Evolutionary conservation across 768 basidiomycete species (phyloP).

Genomic region (Leccinum uliginosum): DNA sequence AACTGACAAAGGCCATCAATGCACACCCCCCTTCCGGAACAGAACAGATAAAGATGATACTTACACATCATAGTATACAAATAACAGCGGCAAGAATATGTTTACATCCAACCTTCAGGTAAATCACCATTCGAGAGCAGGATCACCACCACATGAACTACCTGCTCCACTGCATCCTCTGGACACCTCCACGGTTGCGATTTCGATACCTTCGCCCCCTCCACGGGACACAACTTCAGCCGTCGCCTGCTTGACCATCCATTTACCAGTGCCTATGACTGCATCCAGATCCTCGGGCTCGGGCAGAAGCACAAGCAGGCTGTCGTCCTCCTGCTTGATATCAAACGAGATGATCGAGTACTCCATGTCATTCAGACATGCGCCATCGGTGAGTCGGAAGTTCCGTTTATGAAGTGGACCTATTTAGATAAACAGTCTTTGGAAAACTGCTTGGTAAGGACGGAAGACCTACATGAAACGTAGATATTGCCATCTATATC

Average conservation of each 20-base stretch:
- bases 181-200: constrained; percentile 22
- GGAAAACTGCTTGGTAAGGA: not conserved
- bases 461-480: constrained; percentile 39
- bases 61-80: not conserved
- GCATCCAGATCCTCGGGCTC: constrained; percentile 49
- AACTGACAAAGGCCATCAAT: too few species aligned
- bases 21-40: too few species aligned
- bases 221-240: constrained; percentile 35
- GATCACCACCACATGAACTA: not conserved
- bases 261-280: constrained; percentile 59
- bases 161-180: not conserved
- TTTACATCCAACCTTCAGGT: not conserved
- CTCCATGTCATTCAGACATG: constrained; percentile 54
- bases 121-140: not conserved
- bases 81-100: not conserved
- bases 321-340: constrained; percentile 40
- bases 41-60: too few species aligned
- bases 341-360: constrained; percentile 63
- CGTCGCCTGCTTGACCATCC: constrained; percentile 55
- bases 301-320: constrained; percentile 52
- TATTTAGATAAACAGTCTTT: constrained; percentile 5
- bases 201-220: constrained; percentile 32
- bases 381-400: constrained; percentile 51
- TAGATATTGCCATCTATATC: constrained; percentile 50
- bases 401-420: constrained; percentile 68